Conservation (phyloP, 306 rosid genomes). For the Trifolium subterraneum region DNA sequence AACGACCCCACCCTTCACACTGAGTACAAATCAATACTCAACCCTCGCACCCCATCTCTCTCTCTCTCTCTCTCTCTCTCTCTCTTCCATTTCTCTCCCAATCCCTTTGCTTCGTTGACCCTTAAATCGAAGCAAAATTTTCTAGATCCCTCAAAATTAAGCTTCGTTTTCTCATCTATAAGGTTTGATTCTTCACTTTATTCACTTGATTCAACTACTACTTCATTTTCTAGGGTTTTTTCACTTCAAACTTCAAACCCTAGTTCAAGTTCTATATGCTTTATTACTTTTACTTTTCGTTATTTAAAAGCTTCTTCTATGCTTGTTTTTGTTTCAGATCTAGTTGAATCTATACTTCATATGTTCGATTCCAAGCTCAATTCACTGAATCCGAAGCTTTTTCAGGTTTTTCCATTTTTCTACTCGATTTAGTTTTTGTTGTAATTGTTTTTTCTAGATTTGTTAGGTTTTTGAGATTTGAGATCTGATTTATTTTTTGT, state of each 20-base stretch:
- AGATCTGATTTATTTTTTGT: constrained; percentile 39
- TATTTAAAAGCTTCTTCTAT: constrained; percentile 1
- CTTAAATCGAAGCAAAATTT: neutral
- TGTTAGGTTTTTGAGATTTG: constrained; percentile 39
- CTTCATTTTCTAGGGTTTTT: constrained; percentile 46
- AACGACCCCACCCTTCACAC: constrained; percentile 44
- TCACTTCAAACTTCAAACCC: constrained; percentile 17
- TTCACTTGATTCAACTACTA: neutral
- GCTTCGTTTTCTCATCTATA: constrained; percentile 11
- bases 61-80: constrained; percentile 2
- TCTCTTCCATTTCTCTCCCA: constrained; percentile 28
- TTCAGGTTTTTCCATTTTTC: constrained; percentile 45
- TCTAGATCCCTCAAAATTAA: constrained; percentile 48
- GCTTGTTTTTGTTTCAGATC: constrained; percentile 60
- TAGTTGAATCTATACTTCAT: constrained; percentile 13
- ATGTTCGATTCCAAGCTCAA: constrained; percentile 24
- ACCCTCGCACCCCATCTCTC: constrained; percentile 39
- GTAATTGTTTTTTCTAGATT: neutral
- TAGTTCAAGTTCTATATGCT: constrained; percentile 26
- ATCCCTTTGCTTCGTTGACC: constrained; percentile 61
- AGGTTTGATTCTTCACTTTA: constrained; percentile 62
- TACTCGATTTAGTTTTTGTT: neutral
- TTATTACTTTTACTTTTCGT: neutral
- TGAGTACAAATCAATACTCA: constrained; percentile 46
- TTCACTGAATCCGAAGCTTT: constrained; percentile 18